Percentiles rank a stretch among this genome's conserved stretches.
phyloP scores from a whole-genome alignment of 352 stramenopile species.

The Phytophthora pini region DNA sequence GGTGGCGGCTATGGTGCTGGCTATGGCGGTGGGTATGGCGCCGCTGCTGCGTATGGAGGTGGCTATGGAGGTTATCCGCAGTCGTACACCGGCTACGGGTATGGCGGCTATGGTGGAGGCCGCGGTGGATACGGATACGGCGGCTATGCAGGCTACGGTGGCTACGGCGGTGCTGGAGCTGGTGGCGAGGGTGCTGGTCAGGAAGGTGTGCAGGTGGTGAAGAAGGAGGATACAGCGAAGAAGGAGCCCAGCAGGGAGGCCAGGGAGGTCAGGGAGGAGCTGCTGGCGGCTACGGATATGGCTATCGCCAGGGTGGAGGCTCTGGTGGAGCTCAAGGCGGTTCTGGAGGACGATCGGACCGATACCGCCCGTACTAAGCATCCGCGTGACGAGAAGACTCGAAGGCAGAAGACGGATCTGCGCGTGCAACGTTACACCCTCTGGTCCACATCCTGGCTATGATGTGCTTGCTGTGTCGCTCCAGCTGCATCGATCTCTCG shows the following conservation, averaged over 20 bases:
- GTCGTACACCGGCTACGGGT: conserved; percentile 46
- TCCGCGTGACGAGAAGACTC: conserved; percentile 19
- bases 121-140: conserved; percentile 51
- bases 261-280: conserved; percentile 19
- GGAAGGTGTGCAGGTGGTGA: conserved; percentile 42
- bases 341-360: conserved; percentile 71
- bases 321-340: conserved; percentile 53
- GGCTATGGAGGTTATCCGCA: conserved; percentile 46
- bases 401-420: conserved; percentile 18
- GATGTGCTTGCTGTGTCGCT: conserved; percentile 16
- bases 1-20: conserved; percentile 35
- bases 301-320: conserved; percentile 70
- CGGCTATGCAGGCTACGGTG: conserved; percentile 38
- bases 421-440: conserved; percentile 10
- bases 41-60: conserved; percentile 23
- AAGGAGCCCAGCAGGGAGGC: conserved; percentile 27
- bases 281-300: conserved; percentile 41
- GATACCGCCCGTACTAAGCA: conserved; percentile 86
- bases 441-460: conserved; percentile 11
- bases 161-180: conserved; percentile 31
- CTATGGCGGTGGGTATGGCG: conserved; percentile 30
- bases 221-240: conserved; percentile 43
- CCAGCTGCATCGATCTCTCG: conserved; percentile 8
- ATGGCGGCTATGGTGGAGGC: conserved; percentile 57
- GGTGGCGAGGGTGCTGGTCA: conserved; percentile 30